phyloP scores from a whole-genome alignment of 306 rosid species.

The Cucurbita argyrosperma region DNA sequence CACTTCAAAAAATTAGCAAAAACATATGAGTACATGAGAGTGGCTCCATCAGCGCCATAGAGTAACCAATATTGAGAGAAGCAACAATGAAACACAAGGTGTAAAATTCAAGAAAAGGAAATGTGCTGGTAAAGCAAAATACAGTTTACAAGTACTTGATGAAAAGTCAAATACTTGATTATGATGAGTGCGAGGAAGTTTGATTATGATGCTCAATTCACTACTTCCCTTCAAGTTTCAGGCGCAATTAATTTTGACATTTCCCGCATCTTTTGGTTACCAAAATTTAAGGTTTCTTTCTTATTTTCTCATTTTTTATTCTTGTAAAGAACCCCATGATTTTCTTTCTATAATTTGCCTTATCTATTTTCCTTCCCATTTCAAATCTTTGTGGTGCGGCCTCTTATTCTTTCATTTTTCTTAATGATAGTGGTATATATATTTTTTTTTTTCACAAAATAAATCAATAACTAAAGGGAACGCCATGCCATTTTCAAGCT shows the following conservation, averaged over 20 bases:
- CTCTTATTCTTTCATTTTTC: not conserved
- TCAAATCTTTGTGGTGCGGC: not conserved
- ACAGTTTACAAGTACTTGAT: not conserved
- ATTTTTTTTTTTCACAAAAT: not conserved
- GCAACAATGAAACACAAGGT: not conserved
- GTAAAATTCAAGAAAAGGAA: not conserved
- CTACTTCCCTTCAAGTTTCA: not conserved
- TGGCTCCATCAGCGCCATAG: not conserved
- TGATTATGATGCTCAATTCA: not conserved
- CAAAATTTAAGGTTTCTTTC: not conserved
- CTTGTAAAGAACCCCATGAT: not conserved
- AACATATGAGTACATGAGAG: not conserved
- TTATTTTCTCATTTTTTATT: not conserved
- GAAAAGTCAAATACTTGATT: not conserved
- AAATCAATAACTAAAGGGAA: not conserved
- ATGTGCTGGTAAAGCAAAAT: not conserved
- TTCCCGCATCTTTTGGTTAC: not conserved
- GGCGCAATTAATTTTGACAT: not conserved
- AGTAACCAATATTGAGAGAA: not conserved
- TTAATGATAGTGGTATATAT: not conserved
- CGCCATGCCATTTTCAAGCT: not conserved
- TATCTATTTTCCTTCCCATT: not conserved
- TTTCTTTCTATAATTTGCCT: not conserved
- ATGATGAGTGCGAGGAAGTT: not conserved
- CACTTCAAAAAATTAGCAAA: slow-evolving; percentile 4